Evolutionary conservation across 805 yeast genomes (phyloP).

Genomic region (Candida odintsovae): DNA sequence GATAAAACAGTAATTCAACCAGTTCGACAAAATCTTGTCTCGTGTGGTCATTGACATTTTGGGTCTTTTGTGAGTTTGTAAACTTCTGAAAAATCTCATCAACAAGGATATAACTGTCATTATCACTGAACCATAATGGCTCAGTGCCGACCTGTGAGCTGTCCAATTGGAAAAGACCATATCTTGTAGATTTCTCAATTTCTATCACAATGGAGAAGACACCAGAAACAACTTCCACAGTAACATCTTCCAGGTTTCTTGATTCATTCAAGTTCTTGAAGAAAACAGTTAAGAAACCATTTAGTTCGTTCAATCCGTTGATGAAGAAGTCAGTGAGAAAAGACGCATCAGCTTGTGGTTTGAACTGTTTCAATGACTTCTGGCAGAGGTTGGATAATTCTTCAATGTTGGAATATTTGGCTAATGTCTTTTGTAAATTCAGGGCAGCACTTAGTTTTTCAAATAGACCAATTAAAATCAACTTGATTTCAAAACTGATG

Average conservation of each 20-base stretch:
- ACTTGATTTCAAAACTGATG: constrained; percentile 30
- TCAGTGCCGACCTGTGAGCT: constrained; percentile 23
- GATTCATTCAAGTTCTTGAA: constrained; percentile 14
- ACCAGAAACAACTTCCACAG: constrained; percentile 20
- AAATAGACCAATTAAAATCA: constrained; percentile 32
- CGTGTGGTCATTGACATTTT: constrained; percentile 7
- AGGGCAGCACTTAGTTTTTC: constrained; percentile 44
- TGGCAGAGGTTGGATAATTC: constrained; percentile 4
- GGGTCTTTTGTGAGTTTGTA: constrained; percentile 8
- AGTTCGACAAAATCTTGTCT: constrained; percentile 28
- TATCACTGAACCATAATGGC: constrained; percentile 45
- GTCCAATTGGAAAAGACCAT: constrained; percentile 28
- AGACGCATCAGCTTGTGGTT: constrained; percentile 10
- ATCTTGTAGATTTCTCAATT: constrained; percentile 34
- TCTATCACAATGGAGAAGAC: constrained; percentile 29
- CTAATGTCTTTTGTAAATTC: constrained; percentile 7
- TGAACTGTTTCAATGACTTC: constrained; percentile 4
- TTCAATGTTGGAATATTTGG: constrained; percentile 2
- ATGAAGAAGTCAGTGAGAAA: constrained; percentile 22
- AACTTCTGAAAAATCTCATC: constrained; percentile 36
- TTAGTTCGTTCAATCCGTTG: constrained; percentile 21
- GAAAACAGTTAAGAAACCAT: constrained; percentile 21
- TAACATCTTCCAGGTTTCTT: constrained; percentile 13
- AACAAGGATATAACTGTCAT: constrained; percentile 31
- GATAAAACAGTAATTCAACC: constrained; percentile 37